These are phyloP conservation scores for Phalaenopsis equestris DNA, from an alignment of 106 monocot species.

Conservation along the genomic window DNA sequence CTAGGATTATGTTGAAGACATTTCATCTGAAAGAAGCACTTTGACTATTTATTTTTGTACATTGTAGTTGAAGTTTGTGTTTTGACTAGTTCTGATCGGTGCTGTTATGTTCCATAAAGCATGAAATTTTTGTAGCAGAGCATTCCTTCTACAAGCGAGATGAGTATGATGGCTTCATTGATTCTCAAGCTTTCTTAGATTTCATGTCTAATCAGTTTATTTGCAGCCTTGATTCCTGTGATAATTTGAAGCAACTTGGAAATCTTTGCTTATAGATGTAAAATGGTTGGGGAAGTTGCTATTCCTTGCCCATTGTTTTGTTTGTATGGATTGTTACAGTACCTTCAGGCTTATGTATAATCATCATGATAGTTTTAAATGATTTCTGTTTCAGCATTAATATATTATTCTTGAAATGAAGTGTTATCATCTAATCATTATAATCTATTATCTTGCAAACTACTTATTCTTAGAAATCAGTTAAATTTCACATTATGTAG, in stretches of 20 bases:
- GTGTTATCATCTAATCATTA: not conserved
- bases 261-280: not conserved
- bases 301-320: not conserved
- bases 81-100: not conserved
- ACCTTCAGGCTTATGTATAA: not conserved
- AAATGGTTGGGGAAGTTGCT: not conserved
- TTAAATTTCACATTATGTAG: not conserved
- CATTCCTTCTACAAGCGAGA: not conserved
- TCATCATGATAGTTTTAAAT: not conserved
- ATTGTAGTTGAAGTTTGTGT: not conserved
- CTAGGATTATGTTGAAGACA: slow-evolving; percentile 16
- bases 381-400: not conserved
- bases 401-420: not conserved
- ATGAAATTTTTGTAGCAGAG: not conserved
- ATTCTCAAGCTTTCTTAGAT: not conserved
- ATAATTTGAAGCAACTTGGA: not conserved
- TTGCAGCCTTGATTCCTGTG: not conserved
- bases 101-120: not conserved
- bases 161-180: not conserved
- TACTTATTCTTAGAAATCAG: not conserved
- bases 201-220: not conserved
- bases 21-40: slow-evolving; percentile 31
- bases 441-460: not conserved
- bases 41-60: not conserved
- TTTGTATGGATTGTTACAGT: not conserved